Base-by-base conservation (phyloP, 306 rosid genomes). In the Nissolia schottii region DNA sequence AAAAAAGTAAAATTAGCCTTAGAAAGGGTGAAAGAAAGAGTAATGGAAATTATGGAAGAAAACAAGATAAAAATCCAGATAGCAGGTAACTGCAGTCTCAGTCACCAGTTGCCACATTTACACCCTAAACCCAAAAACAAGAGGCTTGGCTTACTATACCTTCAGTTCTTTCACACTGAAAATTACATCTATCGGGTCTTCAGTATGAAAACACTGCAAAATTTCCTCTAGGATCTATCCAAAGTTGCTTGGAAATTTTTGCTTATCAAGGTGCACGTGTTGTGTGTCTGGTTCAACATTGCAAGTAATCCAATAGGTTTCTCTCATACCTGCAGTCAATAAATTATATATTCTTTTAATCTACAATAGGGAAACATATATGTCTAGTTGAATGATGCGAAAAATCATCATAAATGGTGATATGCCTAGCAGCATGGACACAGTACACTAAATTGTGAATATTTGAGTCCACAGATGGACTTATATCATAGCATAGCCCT, bases 191-290 rank as follows among this genome's bases (percentile, higher is more conserved):
- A 86, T 83, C 1, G 98, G 95, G 50, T 89, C 95, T 55, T 97
- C 98, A 27, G 75, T 77, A 73, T 91, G 98, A 45, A 77, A 80
- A 85, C 91, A 89, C 79, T 86, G 96, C 82, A 86, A 73, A 86
- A 94, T 91, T 83, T 94, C 98, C 83, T 89, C 98, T 73, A 63
- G 98, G 98, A 81, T 94, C 98, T 80, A 94, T 91, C 97, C 98
- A 94, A 93, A 77, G 79, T 82, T 84, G 78, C 98, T 87, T 6
- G 91, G 92, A 73, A 91, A 91, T 66, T 84, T 87, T 74, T 77
- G 78, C 80, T 87, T 86, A 80, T 94, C 98, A 70, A 94, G 90
- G 59, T 97, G 84, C 68, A 94, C 84, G 84, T 89, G 92, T 28
- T 89, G 95, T 82, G 89, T 79, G 77, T 91, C 97, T 29, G 96